Conservation (phyloP, 768 basidiomycete species). For the Xerocomus brunneocitrinus region DNA sequence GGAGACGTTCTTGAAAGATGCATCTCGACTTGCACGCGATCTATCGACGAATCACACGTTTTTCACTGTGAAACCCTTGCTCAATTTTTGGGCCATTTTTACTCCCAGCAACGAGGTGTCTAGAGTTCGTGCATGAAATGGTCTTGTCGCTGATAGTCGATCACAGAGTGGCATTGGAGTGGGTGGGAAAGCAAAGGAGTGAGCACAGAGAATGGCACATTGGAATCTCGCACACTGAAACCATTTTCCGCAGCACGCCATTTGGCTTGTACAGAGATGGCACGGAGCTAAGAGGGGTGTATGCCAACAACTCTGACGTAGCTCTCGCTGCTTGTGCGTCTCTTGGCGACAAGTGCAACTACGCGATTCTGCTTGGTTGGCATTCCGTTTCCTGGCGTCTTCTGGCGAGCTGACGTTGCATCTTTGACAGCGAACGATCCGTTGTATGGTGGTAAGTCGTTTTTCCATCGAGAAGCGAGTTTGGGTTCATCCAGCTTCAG, state of each 20-base stretch:
- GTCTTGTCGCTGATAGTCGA: constrained; percentile 7
- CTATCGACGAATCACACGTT: constrained; percentile 74
- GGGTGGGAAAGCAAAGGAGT: constrained; percentile 68
- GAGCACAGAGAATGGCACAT: constrained; percentile 10
- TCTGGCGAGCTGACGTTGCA: constrained; percentile 3
- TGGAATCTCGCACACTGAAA: constrained; percentile 1
- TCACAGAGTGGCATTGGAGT: constrained; percentile 63
- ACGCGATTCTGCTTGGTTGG: constrained; percentile 69
- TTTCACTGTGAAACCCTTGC: constrained; percentile 64
- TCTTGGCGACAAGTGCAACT: constrained; percentile 62
- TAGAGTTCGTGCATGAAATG: constrained; percentile 19
- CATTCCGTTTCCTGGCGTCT: constrained; percentile 6
- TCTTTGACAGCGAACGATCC: constrained; percentile 64
- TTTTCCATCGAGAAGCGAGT: not conserved
- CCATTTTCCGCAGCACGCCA: constrained; percentile 46
- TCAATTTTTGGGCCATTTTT: constrained; percentile 83
- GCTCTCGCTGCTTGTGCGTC: constrained; percentile 66
- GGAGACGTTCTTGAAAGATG: constrained; percentile 63
- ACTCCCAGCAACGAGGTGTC: constrained; percentile 66
- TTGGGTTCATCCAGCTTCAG: constrained; percentile 30
- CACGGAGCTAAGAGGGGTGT: constrained; percentile 70
- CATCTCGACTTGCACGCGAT: constrained; percentile 60
- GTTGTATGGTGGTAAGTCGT: constrained; percentile 60
- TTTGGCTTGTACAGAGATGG: constrained; percentile 77
- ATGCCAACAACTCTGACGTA: constrained; percentile 61